These are phyloP conservation scores for Pseudocercospora fijiensis DNA, from an alignment of 2,329 filamentous ascomycete species.

Conservation along the genomic window DNA sequence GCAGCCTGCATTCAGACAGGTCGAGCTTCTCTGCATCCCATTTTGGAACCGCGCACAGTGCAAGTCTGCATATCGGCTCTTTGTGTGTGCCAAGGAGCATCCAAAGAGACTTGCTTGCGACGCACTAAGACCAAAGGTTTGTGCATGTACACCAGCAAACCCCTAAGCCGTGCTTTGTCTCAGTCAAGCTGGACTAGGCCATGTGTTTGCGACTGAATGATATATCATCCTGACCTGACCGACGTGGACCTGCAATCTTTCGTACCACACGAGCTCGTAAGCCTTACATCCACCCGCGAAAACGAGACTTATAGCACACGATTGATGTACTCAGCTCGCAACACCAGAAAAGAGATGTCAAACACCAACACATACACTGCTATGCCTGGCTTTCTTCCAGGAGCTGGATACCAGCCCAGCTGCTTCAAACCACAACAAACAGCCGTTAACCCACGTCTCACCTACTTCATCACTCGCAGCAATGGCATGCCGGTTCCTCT, in stretches of 20 bases:
- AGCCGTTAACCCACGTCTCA: slow-evolving; percentile 24
- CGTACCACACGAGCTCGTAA: slow-evolving; percentile 4
- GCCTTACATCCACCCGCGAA: not conserved
- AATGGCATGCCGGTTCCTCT: slow-evolving; percentile 42
- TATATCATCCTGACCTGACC: not conserved
- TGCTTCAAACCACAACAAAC: not conserved
- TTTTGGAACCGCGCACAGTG: not conserved
- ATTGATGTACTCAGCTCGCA: not conserved
- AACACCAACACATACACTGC: slow-evolving; percentile 10
- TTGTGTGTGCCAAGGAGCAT: not conserved
- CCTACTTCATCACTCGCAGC: slow-evolving; percentile 43
- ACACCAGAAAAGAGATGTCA: slow-evolving; percentile 5
- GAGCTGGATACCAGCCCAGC: slow-evolving; percentile 10
- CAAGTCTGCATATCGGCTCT: not conserved
- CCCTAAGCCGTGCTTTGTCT: not conserved
- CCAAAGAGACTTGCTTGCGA: not conserved
- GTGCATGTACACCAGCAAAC: not conserved
- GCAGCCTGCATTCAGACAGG: not conserved
- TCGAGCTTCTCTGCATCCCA: not conserved
- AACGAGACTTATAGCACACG: slow-evolving; percentile 3
- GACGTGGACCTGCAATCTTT: not conserved
- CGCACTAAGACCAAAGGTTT: not conserved
- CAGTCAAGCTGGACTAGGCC: not conserved
- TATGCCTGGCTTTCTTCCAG: slow-evolving; percentile 14
- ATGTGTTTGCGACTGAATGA: not conserved